These are phyloP conservation scores for Didymosphaeria variabile DNA, from an alignment of 2,329 filamentous ascomycete genomes.

Conservation along the genomic window DNA sequence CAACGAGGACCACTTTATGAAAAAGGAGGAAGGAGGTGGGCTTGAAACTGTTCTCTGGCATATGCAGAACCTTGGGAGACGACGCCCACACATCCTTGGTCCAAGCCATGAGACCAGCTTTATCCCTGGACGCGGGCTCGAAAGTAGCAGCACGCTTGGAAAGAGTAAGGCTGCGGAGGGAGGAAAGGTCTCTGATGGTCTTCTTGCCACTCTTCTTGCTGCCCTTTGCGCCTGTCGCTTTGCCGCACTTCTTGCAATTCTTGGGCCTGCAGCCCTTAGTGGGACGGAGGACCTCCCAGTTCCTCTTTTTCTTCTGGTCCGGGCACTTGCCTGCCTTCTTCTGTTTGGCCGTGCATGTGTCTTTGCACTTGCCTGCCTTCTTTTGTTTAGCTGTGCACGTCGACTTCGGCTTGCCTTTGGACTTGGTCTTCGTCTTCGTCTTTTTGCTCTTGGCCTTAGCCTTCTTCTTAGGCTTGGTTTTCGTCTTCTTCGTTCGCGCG, in stretches of 20 bases:
- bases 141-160: conserved; percentile 4
- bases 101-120: conserved; percentile 6
- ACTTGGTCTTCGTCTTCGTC: conserved; percentile 1
- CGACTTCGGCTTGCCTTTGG: too few relatives aligned
- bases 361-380: too few relatives aligned
- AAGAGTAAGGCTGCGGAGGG: background rate
- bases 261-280: conserved; percentile 5
- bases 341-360: too few relatives aligned
- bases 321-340: too few relatives aligned
- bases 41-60: conserved; percentile 6
- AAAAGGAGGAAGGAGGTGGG: conserved; percentile 1
- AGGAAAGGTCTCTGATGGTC: conserved; percentile 1
- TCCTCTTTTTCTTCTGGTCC: too few relatives aligned
- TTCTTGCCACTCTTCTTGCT: conserved; percentile 5
- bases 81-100: conserved; percentile 4
- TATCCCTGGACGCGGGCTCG: background rate
- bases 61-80: conserved; percentile 6
- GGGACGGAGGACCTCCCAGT: background rate
- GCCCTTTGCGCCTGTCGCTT: background rate
- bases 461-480: background rate
- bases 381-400: too few relatives aligned
- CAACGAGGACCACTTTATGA: background rate
- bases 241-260: too few relatives aligned
- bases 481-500: background rate
- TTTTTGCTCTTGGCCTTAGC: background rate